Evolutionary conservation across 495 filamentous ascomycete genomes (phyloP).

Genomic region (Immersiella caudata): DNA sequence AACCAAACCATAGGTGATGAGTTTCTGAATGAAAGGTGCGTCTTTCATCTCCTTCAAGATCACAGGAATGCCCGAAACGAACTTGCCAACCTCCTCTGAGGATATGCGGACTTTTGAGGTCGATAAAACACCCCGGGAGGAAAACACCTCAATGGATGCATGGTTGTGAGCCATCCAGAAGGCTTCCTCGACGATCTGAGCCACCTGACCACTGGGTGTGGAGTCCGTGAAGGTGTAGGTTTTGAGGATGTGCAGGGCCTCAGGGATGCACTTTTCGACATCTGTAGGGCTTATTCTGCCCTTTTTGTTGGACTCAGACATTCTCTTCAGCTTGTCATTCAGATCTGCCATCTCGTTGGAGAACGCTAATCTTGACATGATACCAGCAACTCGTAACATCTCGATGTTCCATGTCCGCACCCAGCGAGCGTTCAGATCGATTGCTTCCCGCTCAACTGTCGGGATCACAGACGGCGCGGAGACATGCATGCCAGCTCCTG

Average conservation of each 20-base stretch:
- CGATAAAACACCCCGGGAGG: conserved; percentile 79
- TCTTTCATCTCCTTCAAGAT: conserved; percentile 73
- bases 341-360: conserved; percentile 80
- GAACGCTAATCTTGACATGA: conserved; percentile 87
- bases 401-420: conserved; percentile 96
- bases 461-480: conserved; percentile 98
- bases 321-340: conserved; percentile 55
- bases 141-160: conserved; percentile 81
- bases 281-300: conserved; percentile 53
- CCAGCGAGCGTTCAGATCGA: conserved; percentile 92
- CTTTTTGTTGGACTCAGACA: conserved; percentile 48
- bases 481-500: conserved; percentile 91
- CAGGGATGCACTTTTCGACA: conserved; percentile 67
- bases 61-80: conserved; percentile 88
- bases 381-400: conserved; percentile 87
- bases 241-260: conserved; percentile 74
- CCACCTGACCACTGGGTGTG: conserved; percentile 79
- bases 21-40: conserved; percentile 70
- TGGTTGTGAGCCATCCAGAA: conserved; percentile 91
- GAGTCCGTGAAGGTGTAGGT: conserved; percentile 88
- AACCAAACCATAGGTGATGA: conserved; percentile 78
- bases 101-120: conserved; percentile 77
- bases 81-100: conserved; percentile 76
- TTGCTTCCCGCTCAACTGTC: conserved; percentile 96
- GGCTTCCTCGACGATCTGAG: conserved; percentile 82